Percentiles rank a stretch among this genome's conserved stretches.
These are phyloP conservation scores for Ceratobasidium papillatum DNA, from an alignment of 1,284 basidiomycete genomes.

Conservation along the genomic window DNA sequence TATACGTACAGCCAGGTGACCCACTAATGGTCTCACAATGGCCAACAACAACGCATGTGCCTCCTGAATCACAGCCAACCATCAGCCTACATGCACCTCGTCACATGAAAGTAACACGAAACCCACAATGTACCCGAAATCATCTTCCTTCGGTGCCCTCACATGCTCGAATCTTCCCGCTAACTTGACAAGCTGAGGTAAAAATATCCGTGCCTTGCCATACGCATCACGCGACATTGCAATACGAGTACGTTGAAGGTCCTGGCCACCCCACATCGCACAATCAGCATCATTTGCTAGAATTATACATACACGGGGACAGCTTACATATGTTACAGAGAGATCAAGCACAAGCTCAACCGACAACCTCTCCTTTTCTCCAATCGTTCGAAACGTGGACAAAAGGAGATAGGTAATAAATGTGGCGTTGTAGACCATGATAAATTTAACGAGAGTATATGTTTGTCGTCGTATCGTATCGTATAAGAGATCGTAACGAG, in stretches of 20 bases:
- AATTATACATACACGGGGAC: background rate
- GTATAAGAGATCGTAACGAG: background rate
- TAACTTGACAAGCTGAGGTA: slow-evolving; percentile 2
- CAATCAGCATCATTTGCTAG: background rate
- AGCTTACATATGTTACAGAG: slow-evolving; percentile 18
- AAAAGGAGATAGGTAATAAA: slow-evolving; percentile 33
- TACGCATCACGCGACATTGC: slow-evolving; percentile 22
- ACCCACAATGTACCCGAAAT: slow-evolving; percentile 26
- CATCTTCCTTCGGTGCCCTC: background rate
- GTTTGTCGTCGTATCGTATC: background rate
- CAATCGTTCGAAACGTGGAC: slow-evolving; percentile 13
- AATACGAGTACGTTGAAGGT: slow-evolving; percentile 6
- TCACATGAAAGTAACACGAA: background rate
- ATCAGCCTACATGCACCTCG: background rate
- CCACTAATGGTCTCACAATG: slow-evolving; percentile 24
- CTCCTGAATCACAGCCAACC: background rate
- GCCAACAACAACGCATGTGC: slow-evolving; percentile 6
- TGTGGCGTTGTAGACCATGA: slow-evolving; percentile 37
- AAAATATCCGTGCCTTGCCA: slow-evolving; percentile 27
- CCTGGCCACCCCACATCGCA: background rate
- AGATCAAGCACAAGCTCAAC: slow-evolving; percentile 33
- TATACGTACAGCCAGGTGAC: slow-evolving; percentile 13
- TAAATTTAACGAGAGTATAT: background rate
- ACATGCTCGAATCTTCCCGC: background rate
- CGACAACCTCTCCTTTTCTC: slow-evolving; percentile 23